Evolutionary conservation across 495 filamentous ascomycete genomes (phyloP), one percentile per base, ranked within the genome.

Genomic region (Aspergillus ellipticus): DNA sequence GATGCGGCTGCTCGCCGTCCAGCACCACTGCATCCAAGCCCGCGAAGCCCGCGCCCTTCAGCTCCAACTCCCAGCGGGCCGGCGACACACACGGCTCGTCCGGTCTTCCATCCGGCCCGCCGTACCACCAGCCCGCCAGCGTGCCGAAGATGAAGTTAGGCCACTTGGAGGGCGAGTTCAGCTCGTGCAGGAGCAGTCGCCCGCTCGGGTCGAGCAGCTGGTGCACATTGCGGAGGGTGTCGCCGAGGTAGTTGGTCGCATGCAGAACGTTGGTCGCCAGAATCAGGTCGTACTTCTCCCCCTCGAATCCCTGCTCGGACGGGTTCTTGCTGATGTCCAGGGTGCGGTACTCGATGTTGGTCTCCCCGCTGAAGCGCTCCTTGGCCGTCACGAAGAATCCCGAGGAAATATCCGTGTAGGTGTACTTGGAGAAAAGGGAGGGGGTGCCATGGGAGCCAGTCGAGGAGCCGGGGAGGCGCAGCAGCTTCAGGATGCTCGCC

Each of bases 271-370:
- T 74, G 5, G 73, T 64, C 0, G 80, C 80, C 20, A 84, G 62
- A 11, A 85, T 65, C 5, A 85, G 52, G 57, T 85, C 82, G 61
- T 79, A 85, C 0, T 55, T 55, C 3, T 58, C 68, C 2, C 51
- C 37, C 16, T 75, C 61, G 42, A 82, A 79, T 1, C 78, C 82
- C 55, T 85, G 82, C 17, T 64, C 51, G 0, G 58, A 19, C 0
- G 77, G 78, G 51, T 81, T 74, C 29, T 67, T 49, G 19, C 70
- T 66, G 22, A 61, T 61, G 33, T 61, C 74, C 0, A 82, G 56
- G 4, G 60, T 55, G 35, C 60, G 61, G 51, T 69, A 83, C 0
- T 74, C 62, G 49, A 85, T 75, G 33, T 67, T 66, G 0, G 54
- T 55, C 6, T 57, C 60, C 0, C 72, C 53, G 35, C 58, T 56